These are phyloP conservation scores for Novymonas esmeraldas DNA, from an alignment of 208 protist species.

Conservation along the genomic window DNA sequence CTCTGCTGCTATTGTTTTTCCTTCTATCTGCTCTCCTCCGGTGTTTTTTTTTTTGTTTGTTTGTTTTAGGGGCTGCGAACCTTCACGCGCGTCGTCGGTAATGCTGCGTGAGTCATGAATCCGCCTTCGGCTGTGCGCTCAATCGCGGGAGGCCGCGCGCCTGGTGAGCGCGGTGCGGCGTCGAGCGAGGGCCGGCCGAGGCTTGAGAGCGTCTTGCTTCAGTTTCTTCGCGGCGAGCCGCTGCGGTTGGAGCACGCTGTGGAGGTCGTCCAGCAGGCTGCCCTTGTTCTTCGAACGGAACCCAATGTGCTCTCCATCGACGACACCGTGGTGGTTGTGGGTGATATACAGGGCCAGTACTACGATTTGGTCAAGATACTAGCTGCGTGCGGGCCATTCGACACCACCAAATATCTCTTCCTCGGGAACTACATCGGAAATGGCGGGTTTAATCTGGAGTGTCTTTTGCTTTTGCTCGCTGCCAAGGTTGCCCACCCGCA, in stretches of 20 bases:
- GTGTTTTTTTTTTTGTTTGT: neutral
- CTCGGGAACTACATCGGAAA: constrained; percentile 98
- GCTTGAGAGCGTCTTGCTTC: constrained; percentile 56
- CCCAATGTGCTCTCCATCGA: constrained; percentile 60
- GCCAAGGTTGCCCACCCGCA: constrained; percentile 94
- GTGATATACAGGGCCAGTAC: constrained; percentile 95
- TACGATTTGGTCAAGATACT: constrained; percentile 92
- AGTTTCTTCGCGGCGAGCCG: constrained; percentile 66
- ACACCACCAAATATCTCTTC: constrained; percentile 97
- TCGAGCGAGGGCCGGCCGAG: neutral
- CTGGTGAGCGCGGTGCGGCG: neutral
- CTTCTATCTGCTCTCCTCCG: neutral
- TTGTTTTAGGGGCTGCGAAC: too few relatives aligned
- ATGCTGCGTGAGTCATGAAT: neutral
- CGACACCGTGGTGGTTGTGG: constrained; percentile 87
- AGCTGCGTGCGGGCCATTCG: constrained; percentile 55
- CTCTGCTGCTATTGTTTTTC: too few relatives aligned
- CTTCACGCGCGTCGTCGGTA: neutral
- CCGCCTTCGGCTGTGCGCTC: neutral
- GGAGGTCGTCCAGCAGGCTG: constrained; percentile 55
- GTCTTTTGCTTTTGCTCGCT: constrained; percentile 95
- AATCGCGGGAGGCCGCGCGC: neutral
- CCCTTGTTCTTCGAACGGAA: constrained; percentile 56
- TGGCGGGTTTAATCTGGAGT: constrained; percentile 97
- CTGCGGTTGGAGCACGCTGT: constrained; percentile 55